phyloP scores from a whole-genome alignment of 2,329 filamentous ascomycete genomes.

The Daldinia eschscholtzii region DNA sequence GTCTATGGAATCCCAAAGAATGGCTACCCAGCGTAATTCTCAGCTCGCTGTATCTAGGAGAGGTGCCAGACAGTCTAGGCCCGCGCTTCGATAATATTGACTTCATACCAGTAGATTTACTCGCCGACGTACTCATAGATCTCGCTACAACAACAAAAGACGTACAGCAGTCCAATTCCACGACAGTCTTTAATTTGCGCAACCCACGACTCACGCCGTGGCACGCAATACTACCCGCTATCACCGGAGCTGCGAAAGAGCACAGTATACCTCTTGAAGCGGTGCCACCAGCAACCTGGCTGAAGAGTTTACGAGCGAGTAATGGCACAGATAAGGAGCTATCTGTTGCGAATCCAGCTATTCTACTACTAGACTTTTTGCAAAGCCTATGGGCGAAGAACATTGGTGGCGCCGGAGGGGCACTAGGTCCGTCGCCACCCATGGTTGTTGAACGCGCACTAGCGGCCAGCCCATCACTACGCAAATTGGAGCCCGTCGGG shows the following conservation, averaged over 20 bases:
- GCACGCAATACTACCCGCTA: constrained; percentile 29
- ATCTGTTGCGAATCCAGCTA: constrained; percentile 34
- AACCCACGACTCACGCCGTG: too few species aligned
- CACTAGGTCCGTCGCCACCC: constrained; percentile 19
- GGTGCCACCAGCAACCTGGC: too few species aligned
- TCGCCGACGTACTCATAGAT: constrained; percentile 55
- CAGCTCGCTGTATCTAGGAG: constrained; percentile 54
- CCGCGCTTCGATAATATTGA: constrained; percentile 52
- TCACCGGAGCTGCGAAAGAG: too few species aligned
- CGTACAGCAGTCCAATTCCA: constrained; percentile 19
- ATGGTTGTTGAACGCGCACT: constrained; percentile 37
- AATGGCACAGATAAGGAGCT: neutral
- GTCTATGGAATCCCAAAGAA: constrained; percentile 48
- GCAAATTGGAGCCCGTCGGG: constrained; percentile 46
- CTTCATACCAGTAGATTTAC: constrained; percentile 60
- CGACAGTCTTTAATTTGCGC: too few species aligned
- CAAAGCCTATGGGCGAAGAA: constrained; percentile 7
- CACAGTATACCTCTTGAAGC: too few species aligned
- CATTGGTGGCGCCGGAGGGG: constrained; percentile 21
- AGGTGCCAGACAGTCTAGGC: constrained; percentile 55
- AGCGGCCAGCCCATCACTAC: constrained; percentile 47
- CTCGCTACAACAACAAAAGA: constrained; percentile 46
- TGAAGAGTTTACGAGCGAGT: constrained; percentile 1
- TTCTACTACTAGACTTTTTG: constrained; percentile 34
- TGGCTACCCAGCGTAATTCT: constrained; percentile 58